Evolutionary conservation across 768 basidiomycete genomes (phyloP), one percentile per base, ranked within the genome.

Genomic region (Kwoniella bestiolae): DNA sequence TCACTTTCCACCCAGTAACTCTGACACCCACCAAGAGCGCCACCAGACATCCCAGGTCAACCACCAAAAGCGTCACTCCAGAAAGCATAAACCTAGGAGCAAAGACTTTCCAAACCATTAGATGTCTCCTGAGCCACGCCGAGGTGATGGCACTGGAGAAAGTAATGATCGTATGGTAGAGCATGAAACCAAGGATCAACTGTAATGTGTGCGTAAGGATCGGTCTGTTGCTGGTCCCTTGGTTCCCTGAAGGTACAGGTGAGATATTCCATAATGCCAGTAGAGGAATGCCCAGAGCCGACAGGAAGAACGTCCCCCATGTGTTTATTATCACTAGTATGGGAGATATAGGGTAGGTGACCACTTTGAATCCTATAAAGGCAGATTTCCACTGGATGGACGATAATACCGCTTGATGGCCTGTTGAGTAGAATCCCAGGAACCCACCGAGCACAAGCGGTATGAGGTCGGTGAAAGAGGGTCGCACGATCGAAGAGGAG

Each of bases 51-150:
- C 84, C 89, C 0, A 88, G 35, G 81, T 98, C 95, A 2, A 91
- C 86, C 1, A 86, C 86, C 3, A 92, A 45, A 35, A 95, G 78
- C 29, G 85, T 85, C 3, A 87, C 73, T 0, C 86, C 91, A 0
- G 86, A 90, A 16, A 86, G 77, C 89, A 97, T 94, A 78, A 94
- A 96, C 67, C 95, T 83, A 67, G 96, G 96, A 38, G 94, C 95
- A 74, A 97, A 99, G 3, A 98, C 89, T 82, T 98, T 97, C 96
- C 96, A 99, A 25, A 97, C 94, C 94, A 96, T 96, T 69, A 96
- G 80, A 78, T 97, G 94, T 49, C 93, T 79, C 68, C 93, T 82
- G 56, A 94, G 81, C 71, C 88, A 86, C 7, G 92, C 90, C 0
- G 91, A 88, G 61, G 87, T 87, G 5, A 87, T 79, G 3, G 91